A percentile compares a stretch with the other conserved stretches of the same genome.
Conservation (phyloP, 257 asterid species). For the Solanum megistacrolobum region DNA sequence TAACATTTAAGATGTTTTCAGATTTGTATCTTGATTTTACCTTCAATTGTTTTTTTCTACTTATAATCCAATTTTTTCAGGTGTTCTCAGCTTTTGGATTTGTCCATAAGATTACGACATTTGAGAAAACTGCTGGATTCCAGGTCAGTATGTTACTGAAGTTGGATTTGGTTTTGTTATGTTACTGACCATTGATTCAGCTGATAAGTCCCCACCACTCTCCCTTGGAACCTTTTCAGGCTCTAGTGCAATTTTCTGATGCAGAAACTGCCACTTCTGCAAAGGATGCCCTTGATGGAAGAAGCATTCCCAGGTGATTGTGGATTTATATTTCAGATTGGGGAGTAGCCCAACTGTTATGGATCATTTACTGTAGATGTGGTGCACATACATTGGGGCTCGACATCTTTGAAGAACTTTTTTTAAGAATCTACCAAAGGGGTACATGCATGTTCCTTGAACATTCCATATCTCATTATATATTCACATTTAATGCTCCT, state of each 20-base stretch:
- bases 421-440: constrained; percentile 39
- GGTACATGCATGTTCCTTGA: constrained; percentile 62
- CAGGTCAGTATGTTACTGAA: constrained; percentile 41
- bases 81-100: constrained; percentile 89
- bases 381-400: constrained; percentile 44
- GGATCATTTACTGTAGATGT: constrained; percentile 32
- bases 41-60: background rate
- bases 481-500: constrained; percentile 15
- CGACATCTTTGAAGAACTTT: constrained; percentile 54
- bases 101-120: constrained; percentile 87
- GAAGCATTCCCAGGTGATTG: constrained; percentile 96
- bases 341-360: constrained; percentile 41
- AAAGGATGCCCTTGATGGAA: constrained; percentile 89
- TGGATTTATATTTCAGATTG: constrained; percentile 52
- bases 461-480: constrained; percentile 31
- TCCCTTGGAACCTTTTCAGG: constrained; percentile 31
- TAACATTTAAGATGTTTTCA: background rate
- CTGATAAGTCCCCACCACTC: background rate
- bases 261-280: constrained; percentile 78
- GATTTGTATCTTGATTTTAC: background rate
- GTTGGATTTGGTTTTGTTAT: background rate
- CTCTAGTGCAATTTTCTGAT: constrained; percentile 87
- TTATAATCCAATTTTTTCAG: constrained; percentile 21
- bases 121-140: constrained; percentile 97
- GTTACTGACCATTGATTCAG: background rate